Base-by-base conservation (phyloP, 768 basidiomycete genomes). In the Punctularia strigosozonata region DNA sequence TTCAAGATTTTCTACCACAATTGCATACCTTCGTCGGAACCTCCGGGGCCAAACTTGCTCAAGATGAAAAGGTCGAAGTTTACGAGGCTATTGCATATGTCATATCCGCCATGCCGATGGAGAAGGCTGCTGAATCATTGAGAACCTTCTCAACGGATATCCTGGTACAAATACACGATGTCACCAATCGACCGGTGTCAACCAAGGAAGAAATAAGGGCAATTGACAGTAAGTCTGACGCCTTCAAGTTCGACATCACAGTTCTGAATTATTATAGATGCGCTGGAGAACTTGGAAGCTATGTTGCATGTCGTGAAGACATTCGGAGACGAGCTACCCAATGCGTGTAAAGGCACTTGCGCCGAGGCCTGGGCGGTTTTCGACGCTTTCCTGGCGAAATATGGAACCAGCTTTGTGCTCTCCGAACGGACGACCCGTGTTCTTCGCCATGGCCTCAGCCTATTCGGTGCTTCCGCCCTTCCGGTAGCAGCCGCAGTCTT, bases 31-130 rank as follows among this genome's bases (percentile, higher is more conserved):
- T 98, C 68, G 64, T 95, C 32, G 73, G 69, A 30, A 77, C 81
- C 3, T 78, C 80, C 12, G 91, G 89, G 28, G 55, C 71, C 5
- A 88, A 85, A 53, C 66, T 99, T 30, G 61, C 65, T 8, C 88
- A 88, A 55, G 86, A 91, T 31, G 95, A 98, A 57, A 75, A 78
- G 50, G 73, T 86, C 35, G 85, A 92, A 57, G 82, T 99, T 14
- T 90, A 92, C 50, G 91, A 95, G 54, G 95, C 92, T 12, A 91
- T 98, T 47, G 91, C 88, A 4, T 79, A 86, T 59, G 87, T 99
- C 39, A 92, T 99, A 41, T 85, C 83, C 35, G 84, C 80, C 1
- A 97, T 98, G 91, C 77, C 85, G 2, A 83, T 92, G 70, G 75
- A 79, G 38, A 75, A 78, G 43, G 89, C 89, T 8, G 87, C 91